Evolutionary conservation across 1,284 basidiomycete species (phyloP), one percentile per base, ranked within the genome.

Genomic region (Cryptococcus wingfieldii): DNA sequence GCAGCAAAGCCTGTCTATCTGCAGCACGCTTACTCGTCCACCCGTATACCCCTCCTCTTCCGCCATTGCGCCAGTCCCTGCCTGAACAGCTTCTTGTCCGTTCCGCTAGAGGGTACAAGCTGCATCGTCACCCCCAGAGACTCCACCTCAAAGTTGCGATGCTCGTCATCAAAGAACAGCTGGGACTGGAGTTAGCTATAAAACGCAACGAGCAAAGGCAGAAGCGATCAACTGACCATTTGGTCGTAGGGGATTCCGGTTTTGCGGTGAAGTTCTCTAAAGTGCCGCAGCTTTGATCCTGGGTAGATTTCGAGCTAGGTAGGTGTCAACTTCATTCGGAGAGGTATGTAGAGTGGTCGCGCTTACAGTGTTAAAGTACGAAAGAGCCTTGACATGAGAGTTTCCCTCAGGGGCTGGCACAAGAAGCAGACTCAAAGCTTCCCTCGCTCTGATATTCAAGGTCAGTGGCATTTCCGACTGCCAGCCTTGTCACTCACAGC

Each of bases 131-230:
- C 86, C 0, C 87, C 87, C 6, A 90, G 76, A 37, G 77, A 79
- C 68, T 89, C 86, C 0, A 90, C 88, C 61, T 91, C 88, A 28
- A 79, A 80, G 65, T 92, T 91, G 34, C 89, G 80, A 53, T 69
- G 71, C 69, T 92, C 89, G 64, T 92, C 89, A 60, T 91, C 89
- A 60, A 88, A 92, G 75, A 91, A 91, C 3, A 92, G 79, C 89
- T 76, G 56, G 4, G 5, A 39, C 14, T 25, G 8, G 19, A 31
- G 47, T 65, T 46, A 59, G 49, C 53, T n/a, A 12, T n/a, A 52
- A 37, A 42, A 19, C 23, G 23, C 23, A 23, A 23, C 10, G 28
- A 25, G 34, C 18, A 16, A 19, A 25, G 18, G 45, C 16, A 16
- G 38, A 8, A 44, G 18, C 12, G 19, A 16, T 46, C 19, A 34